Conservation (phyloP, 2,329 filamentous ascomycete genomes). For the Aspergillus proliferans region DNA sequence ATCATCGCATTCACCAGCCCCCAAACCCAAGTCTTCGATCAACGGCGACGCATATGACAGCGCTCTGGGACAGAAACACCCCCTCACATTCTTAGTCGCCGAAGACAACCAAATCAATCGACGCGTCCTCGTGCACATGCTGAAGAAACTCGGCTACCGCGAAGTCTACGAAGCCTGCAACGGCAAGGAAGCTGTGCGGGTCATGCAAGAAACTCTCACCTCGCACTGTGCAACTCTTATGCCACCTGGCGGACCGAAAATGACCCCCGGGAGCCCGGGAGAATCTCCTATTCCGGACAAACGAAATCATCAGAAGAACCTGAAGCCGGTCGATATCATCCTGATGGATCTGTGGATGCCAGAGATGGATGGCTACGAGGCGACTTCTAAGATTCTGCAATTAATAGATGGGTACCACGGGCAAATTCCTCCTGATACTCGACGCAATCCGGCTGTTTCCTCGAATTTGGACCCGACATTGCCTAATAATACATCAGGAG, state of each 20-base stretch:
- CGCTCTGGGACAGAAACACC: constrained; percentile 53
- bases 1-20: constrained; percentile 4
- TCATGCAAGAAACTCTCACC: constrained; percentile 46
- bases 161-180: constrained; percentile 61
- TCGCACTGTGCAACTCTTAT: constrained; percentile 12
- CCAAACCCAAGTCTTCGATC: constrained; percentile 2
- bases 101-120: constrained; percentile 70
- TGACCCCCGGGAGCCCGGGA: constrained; percentile 4
- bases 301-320: constrained; percentile 20
- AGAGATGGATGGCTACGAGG: constrained; percentile 65
- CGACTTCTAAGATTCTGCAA: constrained; percentile 56
- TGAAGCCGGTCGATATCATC: constrained; percentile 53
- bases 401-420: constrained; percentile 40
- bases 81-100: constrained; percentile 62
- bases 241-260: constrained; percentile 12
- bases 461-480: neutral
- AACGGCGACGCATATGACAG: constrained; percentile 44
- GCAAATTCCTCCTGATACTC: constrained; percentile 13
- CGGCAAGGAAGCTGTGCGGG: constrained; percentile 60
- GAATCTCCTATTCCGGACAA: constrained; percentile 11
- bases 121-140: constrained; percentile 60
- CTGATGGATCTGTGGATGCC: constrained; percentile 77
- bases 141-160: constrained; percentile 60
- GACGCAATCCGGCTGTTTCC: neutral
- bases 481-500: neutral